Conservation (phyloP, 805 yeast genomes). For the Starmerella riodocensis region DNA sequence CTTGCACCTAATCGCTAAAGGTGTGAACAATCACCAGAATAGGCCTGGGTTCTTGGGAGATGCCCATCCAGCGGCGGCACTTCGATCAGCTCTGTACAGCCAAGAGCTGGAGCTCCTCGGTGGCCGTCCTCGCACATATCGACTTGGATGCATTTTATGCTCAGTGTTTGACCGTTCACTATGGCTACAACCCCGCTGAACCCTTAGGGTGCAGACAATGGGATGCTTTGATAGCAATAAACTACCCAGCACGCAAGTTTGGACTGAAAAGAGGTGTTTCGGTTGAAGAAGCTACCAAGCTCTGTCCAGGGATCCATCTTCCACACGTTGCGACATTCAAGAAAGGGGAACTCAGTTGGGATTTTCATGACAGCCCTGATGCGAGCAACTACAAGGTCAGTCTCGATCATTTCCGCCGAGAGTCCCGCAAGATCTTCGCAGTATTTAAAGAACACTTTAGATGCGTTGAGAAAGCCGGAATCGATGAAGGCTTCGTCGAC, state of each 20-base stretch:
- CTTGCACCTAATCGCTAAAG: too few species aligned
- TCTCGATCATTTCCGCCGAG: constrained; percentile 81
- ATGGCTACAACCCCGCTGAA: constrained; percentile 48
- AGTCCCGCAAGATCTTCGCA: constrained; percentile 62
- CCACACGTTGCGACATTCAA: constrained; percentile 92
- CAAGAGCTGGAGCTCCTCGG: constrained; percentile 40
- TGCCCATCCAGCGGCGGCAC: constrained; percentile 14
- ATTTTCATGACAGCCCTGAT: constrained; percentile 42
- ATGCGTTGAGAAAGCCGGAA: constrained; percentile 81
- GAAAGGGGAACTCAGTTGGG: constrained; percentile 77
- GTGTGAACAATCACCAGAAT: too few species aligned
- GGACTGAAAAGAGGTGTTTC: constrained; percentile 74
- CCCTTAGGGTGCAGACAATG: constrained; percentile 95
- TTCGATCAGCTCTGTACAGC: constrained; percentile 17
- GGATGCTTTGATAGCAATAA: constrained; percentile 77
- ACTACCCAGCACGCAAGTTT: constrained; percentile 63
- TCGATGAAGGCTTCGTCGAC: constrained; percentile 85
- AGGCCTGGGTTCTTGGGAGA: too few species aligned
- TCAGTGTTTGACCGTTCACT: constrained; percentile 74
- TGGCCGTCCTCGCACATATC: constrained; percentile 69
- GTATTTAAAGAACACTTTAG: constrained; percentile 51
- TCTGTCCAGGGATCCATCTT: constrained; percentile 62
- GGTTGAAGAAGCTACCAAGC: constrained; percentile 49
- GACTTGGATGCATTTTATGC: constrained; percentile 95
- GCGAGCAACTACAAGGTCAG: constrained; percentile 67